These are phyloP conservation scores for Tetradesmus lagerheimii DNA, from an alignment of 139 green algal species.

Conservation along the genomic window DNA sequence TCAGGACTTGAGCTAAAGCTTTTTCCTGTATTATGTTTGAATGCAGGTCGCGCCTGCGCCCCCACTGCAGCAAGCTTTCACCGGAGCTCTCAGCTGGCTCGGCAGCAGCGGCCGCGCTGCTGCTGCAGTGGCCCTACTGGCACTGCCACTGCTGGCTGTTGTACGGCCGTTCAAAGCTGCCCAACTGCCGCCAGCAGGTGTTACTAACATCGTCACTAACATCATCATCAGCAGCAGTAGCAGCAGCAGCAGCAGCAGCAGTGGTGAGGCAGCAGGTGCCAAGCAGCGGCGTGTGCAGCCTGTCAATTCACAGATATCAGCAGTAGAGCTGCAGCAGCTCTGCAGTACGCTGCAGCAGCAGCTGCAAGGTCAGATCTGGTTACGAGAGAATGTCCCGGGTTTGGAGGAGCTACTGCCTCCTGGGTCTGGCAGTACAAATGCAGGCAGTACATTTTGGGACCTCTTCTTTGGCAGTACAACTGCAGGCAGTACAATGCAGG, in stretches of 20 bases:
- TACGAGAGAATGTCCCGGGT: neutral
- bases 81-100: neutral
- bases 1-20: no score
- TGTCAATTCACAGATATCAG: neutral
- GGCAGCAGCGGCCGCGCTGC: neutral
- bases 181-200: neutral
- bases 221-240: neutral
- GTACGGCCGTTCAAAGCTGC: neutral
- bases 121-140: conserved; percentile 35
- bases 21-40: neutral
- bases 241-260: conserved; percentile 26
- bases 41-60: neutral
- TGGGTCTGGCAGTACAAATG: neutral
- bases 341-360: neutral
- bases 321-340: conserved; percentile 15
- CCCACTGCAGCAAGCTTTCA: neutral
- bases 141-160: conserved; percentile 31
- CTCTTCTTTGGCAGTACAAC: neutral
- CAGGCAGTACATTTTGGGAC: neutral
- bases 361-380: conserved; percentile 3
- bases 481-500: neutral
- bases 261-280: neutral
- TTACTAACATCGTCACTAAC: neutral
- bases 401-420: neutral
- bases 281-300: conserved; percentile 1